Base-by-base conservation (phyloP, 768 basidiomycete species). In the Mycena kentingensis region DNA sequence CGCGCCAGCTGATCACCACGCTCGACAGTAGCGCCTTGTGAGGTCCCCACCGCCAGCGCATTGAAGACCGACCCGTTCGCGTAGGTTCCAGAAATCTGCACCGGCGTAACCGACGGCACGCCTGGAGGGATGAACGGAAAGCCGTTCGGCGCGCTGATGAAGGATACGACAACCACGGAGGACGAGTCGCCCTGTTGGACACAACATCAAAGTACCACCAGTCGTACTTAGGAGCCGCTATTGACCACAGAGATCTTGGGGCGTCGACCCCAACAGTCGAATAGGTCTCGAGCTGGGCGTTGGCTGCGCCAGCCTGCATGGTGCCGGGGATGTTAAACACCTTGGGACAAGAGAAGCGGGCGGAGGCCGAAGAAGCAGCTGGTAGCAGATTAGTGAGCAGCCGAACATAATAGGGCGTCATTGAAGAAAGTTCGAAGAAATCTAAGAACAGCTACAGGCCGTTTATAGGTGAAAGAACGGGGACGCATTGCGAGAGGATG, bases 181-280 rank as follows among this genome's bases (percentile, higher is more conserved):
- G 52, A 46, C 21, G 27, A 41, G 22, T 47, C 47, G 19, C 29
- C 29, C 27, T 49, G 49, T 28, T 28, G 24, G 61, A 57, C 16
- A 60, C 59, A 5, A 56, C 61, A 27, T 63, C 59, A 18, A 63
- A 63, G 51, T 63, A 63, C 53, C 59, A 63, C 59, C 56, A 63
- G 19, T 63, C 55, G 42, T 52, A 54, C 4, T n/a, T n/a, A n/a
- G n/a, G 56, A 45, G 25, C 56, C 42, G 11, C 35, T 49, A 39
- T 60, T 60, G 19, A 63, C 48, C 10, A 54, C 50, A 4, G 39
- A 15, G 6, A 62, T 45, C 46, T 58, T 55, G 56, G 56, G 13
- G 43, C 61, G 39, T 63, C 59, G 16, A 60, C 27, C 11, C 46
- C 37, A 15, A 10, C 47, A 4, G 51, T 12, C 16, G 39, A 29